These are phyloP conservation scores for Zoysia pacifica DNA, from an alignment of 176 grass and related monocot genomes.

Conservation along the genomic window DNA sequence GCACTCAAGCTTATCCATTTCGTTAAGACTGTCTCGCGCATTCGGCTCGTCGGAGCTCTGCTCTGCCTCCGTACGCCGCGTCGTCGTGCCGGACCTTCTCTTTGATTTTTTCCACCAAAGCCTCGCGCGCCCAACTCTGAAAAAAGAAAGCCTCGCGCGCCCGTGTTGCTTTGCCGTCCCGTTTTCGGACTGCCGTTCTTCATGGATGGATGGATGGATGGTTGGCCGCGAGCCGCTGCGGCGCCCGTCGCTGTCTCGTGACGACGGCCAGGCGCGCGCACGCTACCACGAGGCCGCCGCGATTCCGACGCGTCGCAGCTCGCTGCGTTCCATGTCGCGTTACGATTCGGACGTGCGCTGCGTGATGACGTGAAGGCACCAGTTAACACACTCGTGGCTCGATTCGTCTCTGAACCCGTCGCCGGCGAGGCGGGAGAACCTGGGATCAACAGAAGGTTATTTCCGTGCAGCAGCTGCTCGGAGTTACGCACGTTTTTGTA, in stretches of 20 bases:
- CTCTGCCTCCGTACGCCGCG: background rate
- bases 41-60: background rate
- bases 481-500: slow-evolving; percentile 5
- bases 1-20: background rate
- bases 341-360: slow-evolving; percentile 35
- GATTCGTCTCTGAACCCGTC: slow-evolving; percentile 9
- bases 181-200: background rate
- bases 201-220: background rate
- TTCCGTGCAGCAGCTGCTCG: background rate
- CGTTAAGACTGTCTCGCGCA: background rate
- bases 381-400: background rate
- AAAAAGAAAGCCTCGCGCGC: no score
- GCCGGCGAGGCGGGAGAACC: background rate
- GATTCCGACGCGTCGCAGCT: background rate
- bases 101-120: background rate
- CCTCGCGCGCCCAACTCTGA: no score
- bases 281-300: background rate
- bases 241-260: background rate
- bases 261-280: background rate
- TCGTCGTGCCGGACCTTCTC: background rate
- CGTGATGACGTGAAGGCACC: slow-evolving; percentile 47
- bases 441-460: background rate
- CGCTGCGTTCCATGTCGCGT: slow-evolving; percentile 5
- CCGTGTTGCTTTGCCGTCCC: background rate
- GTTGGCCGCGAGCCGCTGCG: background rate